A percentile compares a stretch with the other conserved stretches of the same genome.
phyloP scores from a whole-genome alignment of 2,329 filamentous ascomycete genomes.

The Magnaporthiopsis incrustans region DNA sequence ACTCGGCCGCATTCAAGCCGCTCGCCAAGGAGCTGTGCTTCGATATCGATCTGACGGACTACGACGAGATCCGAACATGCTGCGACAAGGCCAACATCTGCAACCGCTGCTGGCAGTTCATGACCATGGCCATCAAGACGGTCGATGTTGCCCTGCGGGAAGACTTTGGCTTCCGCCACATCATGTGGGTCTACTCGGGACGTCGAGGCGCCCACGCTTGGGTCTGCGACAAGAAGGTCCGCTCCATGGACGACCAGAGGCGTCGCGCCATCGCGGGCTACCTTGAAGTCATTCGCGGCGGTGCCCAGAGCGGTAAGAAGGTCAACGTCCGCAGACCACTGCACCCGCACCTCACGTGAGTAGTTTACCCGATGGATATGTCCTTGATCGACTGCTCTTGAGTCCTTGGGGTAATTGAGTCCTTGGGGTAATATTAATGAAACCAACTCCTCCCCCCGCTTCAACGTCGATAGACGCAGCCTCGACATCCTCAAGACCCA shows the following conservation, averaged over 20 bases:
- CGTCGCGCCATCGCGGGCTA: constrained; percentile 81
- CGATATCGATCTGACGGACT: constrained; percentile 99
- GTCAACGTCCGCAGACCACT: constrained; percentile 78
- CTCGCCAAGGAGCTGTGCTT: constrained; percentile 93
- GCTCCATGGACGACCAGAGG: constrained; percentile 77
- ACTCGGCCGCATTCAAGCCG: constrained; percentile 74
- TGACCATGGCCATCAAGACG: constrained; percentile 95
- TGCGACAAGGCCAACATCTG: constrained; percentile 93
- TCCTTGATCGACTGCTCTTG: no score
- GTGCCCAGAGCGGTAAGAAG: constrained; percentile 76
- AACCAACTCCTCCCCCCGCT: constrained; percentile 29
- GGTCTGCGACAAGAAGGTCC: constrained; percentile 87
- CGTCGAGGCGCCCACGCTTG: constrained; percentile 95
- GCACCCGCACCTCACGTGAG: constrained; percentile 70
- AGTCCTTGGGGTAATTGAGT: neutral
- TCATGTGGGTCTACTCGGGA: constrained; percentile 98
- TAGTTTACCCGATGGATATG: constrained; percentile 17
- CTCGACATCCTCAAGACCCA: constrained; percentile 75
- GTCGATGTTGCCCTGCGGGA: constrained; percentile 80
- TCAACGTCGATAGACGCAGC: constrained; percentile 47
- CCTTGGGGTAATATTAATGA: neutral
- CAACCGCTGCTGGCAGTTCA: constrained; percentile 90
- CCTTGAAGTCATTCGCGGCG: constrained; percentile 81
- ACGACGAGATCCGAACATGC: constrained; percentile 93
- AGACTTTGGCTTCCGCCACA: constrained; percentile 94